Evolutionary conservation across 1,139 yeast species (phyloP).

Genomic region (Arxiozyma telluris): DNA sequence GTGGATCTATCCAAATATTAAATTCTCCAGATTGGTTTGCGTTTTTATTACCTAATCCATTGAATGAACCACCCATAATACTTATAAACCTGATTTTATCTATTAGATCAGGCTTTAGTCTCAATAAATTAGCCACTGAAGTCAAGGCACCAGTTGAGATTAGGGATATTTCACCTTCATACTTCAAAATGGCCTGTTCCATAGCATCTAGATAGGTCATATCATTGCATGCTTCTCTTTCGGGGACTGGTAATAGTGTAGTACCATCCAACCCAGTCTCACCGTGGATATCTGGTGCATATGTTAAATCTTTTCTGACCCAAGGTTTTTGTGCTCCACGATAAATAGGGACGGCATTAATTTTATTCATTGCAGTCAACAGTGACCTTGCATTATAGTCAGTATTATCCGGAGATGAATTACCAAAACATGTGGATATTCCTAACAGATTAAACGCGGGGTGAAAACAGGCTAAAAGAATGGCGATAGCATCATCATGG

Average conservation of each 20-base stretch:
- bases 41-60: constrained; percentile 34
- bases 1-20: constrained; percentile 68
- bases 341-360: constrained; percentile 49
- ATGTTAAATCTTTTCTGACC: constrained; percentile 31
- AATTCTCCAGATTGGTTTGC: constrained; percentile 63
- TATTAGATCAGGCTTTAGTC: constrained; percentile 43
- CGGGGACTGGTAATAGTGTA: constrained; percentile 38
- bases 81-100: constrained; percentile 43
- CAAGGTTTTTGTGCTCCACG: constrained; percentile 58
- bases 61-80: constrained; percentile 72
- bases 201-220: constrained; percentile 45
- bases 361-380: constrained; percentile 47
- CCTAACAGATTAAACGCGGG: constrained; percentile 59
- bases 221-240: constrained; percentile 17
- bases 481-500: constrained; percentile 79
- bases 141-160: constrained; percentile 70
- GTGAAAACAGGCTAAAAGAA: constrained; percentile 51
- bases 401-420: constrained; percentile 58
- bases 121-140: constrained; percentile 49
- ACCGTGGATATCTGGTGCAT: constrained; percentile 68
- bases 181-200: constrained; percentile 38
- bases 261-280: constrained; percentile 69
- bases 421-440: constrained; percentile 76
- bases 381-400: constrained; percentile 63
- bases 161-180: constrained; percentile 43